Conservation (phyloP, 768 basidiomycete genomes). For the Fistulinella prunicolor region DNA sequence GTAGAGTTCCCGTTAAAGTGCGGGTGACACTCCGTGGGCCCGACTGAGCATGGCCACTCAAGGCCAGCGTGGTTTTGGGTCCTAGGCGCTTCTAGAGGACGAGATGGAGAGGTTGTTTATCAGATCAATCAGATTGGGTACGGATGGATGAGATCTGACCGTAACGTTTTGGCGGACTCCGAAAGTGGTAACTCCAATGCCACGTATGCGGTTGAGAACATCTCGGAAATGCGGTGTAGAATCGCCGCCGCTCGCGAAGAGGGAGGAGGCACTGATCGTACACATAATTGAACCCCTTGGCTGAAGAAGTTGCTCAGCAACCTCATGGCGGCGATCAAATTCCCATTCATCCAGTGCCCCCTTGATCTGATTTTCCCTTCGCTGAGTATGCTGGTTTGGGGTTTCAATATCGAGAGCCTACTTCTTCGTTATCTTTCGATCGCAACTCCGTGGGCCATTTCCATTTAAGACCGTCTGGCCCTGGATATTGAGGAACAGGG, state of each 20-base stretch:
- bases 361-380: conserved; percentile 43
- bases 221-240: conserved; percentile 24
- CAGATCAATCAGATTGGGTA: conserved; percentile 18
- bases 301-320: conserved; percentile 39
- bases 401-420: conserved; percentile 28
- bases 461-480: conserved; percentile 38
- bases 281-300: conserved; percentile 46
- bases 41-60: conserved; percentile 39
- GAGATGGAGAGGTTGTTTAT: conserved; percentile 17
- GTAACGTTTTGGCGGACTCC: conserved; percentile 43
- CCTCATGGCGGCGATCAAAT: conserved; percentile 36
- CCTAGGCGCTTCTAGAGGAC: conserved; percentile 45
- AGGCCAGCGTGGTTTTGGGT: conserved; percentile 41
- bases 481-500: conserved; percentile 18
- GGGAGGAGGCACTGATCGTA: conserved; percentile 47
- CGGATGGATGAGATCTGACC: conserved; percentile 32
- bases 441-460: conserved; percentile 46
- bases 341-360: conserved; percentile 41
- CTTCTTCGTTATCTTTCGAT: conserved; percentile 47
- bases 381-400: conserved; percentile 19
- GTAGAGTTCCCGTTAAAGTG: conserved; percentile 64
- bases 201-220: conserved; percentile 35
- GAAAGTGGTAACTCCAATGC: conserved; percentile 34
- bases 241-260: conserved; percentile 40
- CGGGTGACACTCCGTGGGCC: conserved; percentile 27